Base-by-base conservation (phyloP, 2,329 filamentous ascomycete genomes). In the Fusarium mexicanum region DNA sequence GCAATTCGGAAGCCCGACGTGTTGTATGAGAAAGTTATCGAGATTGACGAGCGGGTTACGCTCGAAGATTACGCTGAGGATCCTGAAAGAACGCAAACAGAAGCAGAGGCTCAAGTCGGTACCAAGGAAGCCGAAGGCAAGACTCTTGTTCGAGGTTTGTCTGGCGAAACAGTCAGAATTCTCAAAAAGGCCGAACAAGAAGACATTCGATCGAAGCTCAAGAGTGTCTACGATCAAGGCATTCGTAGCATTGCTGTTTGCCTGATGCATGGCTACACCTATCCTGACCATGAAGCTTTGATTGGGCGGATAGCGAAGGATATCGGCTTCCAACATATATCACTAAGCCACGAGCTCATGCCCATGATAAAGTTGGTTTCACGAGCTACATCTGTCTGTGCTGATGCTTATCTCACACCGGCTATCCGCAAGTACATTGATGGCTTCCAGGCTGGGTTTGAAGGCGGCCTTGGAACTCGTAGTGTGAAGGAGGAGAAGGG, bases 1-100 rank as follows among this genome's bases (percentile, higher is more conserved):
- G 93, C 93, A 24, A 97, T 98, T 76, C 87, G 89, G 75, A 95
- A 96, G 80, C 95, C 95, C 0, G 94, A 97, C 75, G 93, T 97
- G 13, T 85, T 98, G 11, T 98, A 98, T 80, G 91, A 94, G 79
- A 87, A 87, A 55, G 94, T 98, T 0, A 86, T 98, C n/a, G 95
- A 98, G 84, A 88, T 98, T 47, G 93, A 97, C 71, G 95, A 98
- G 86, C 87, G 95, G 43, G 94, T 98, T 8, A 98, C 95, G 0
- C 84, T 98, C 17, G 95, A 98, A 80, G 94, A 97, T 80, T 98
- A 97, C 77, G 94, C 94, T 0, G 95, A 98, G 82, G 94, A 98
- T 79, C 95, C 95, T 2, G 86, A 89, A 77, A 86, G 94, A 62
- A 85, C 84, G 31, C 69, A 85, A 17, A 89, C 85, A 1, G 84